These are phyloP conservation scores for Populus hybrid DNA, from an alignment of 441 rosid genomes.

Conservation along the genomic window DNA sequence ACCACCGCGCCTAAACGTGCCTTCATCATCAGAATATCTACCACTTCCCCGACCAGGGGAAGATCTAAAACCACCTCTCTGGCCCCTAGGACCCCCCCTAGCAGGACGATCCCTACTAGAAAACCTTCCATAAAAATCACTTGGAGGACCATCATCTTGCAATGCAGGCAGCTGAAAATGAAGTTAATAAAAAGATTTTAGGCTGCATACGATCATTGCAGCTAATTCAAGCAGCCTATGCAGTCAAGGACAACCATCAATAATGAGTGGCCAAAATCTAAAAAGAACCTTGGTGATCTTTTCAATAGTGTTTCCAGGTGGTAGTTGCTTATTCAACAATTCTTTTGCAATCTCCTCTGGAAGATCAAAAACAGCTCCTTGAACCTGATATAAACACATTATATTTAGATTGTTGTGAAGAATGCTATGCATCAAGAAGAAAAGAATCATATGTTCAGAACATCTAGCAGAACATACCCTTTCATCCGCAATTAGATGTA, in stretches of 20 bases:
- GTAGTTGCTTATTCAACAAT: slow-evolving; percentile 60
- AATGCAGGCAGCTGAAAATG: slow-evolving; percentile 70
- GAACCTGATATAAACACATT: slow-evolving; percentile 52
- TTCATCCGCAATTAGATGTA: slow-evolving; percentile 85
- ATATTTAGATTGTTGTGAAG: not conserved
- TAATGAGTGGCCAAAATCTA: slow-evolving; percentile 2
- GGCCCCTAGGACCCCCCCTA: slow-evolving; percentile 46
- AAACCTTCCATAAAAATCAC: slow-evolving; percentile 83
- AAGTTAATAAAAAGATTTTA: not conserved
- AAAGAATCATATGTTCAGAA: not conserved
- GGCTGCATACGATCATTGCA: not conserved
- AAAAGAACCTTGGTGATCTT: slow-evolving; percentile 70
- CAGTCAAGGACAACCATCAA: not conserved
- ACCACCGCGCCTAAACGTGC: slow-evolving; percentile 43
- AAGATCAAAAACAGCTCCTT: slow-evolving; percentile 95
- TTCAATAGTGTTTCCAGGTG: slow-evolving; percentile 74
- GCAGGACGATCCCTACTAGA: slow-evolving; percentile 63
- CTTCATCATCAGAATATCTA: slow-evolving; percentile 42
- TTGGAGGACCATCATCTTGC: slow-evolving; percentile 89
- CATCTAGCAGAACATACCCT: slow-evolving; percentile 42
- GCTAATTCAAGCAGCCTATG: slow-evolving; percentile 8
- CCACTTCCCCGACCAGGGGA: slow-evolving; percentile 64
- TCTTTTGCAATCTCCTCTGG: slow-evolving; percentile 92
- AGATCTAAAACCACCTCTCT: slow-evolving; percentile 41
- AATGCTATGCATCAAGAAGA: slow-evolving; percentile 1